A percentile compares a stretch with the other conserved stretches of the same genome.
Evolutionary conservation across 1,284 basidiomycete genomes (phyloP).

Genomic region (Porodaedalea pini): DNA sequence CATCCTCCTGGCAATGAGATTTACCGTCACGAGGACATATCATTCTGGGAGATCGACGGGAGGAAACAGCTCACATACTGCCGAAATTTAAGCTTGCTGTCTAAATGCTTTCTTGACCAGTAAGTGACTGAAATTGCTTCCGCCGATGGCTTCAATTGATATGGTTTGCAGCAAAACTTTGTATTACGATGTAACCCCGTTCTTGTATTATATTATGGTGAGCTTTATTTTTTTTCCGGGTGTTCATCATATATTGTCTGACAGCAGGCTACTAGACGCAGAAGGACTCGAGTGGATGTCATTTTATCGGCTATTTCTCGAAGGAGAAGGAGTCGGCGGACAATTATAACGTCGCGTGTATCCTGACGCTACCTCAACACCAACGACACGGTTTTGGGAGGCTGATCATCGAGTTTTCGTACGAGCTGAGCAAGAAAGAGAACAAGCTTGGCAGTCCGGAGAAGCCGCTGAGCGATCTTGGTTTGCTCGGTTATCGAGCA

Average conservation of each 20-base stretch:
- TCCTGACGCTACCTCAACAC: conserved; percentile 95
- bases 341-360: conserved; percentile 98
- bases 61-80: conserved; percentile 96
- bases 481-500: conserved; percentile 89
- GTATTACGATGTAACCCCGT: conserved; percentile 99
- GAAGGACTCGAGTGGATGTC: conserved; percentile 88
- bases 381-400: conserved; percentile 96
- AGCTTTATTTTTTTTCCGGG: conserved; percentile 29
- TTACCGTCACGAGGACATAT: conserved; percentile 94
- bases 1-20: conserved; percentile 99
- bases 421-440: conserved; percentile 96
- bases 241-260: conserved; percentile 7
- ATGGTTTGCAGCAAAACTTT: conserved; percentile 80
- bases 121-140: conserved; percentile 37
- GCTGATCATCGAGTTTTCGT: conserved; percentile 96
- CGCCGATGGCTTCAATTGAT: conserved; percentile 27
- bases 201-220: conserved; percentile 99
- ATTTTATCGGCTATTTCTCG: conserved; percentile 97
- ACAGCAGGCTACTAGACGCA: conserved; percentile 52
- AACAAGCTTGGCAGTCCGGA: conserved; percentile 95
- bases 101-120: conserved; percentile 99
- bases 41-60: conserved; percentile 98
- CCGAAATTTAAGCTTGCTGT: conserved; percentile 92
- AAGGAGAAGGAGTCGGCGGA: conserved; percentile 99
- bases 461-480: conserved; percentile 95